A percentile compares a stretch with the other conserved stretches of the same genome.
Evolutionary conservation across 768 basidiomycete genomes (phyloP).

Genomic region (Crassisporium funariophilum): DNA sequence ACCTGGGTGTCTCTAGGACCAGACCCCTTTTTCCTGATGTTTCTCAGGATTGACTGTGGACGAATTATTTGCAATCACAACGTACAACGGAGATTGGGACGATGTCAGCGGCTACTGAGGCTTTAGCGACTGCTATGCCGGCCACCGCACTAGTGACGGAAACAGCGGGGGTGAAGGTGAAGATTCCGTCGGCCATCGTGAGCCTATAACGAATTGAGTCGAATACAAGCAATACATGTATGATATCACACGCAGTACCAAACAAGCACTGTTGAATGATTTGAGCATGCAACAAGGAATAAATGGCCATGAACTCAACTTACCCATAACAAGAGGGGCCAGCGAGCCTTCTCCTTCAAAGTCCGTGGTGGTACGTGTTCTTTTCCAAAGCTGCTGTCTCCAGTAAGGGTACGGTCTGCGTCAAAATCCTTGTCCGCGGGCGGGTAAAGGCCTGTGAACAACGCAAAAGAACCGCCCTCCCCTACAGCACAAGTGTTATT

Average conservation of each 20-base stretch:
- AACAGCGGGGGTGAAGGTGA: constrained; percentile 71
- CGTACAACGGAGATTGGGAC: constrained; percentile 62
- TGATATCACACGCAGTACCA: constrained; percentile 47
- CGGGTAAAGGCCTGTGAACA: constrained; percentile 63
- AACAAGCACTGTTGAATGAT: constrained; percentile 49
- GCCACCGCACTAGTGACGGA: constrained; percentile 68
- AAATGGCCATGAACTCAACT: constrained; percentile 11
- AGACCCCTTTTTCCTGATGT: too few relatives aligned
- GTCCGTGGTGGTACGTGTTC: constrained; percentile 17
- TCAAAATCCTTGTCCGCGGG: constrained; percentile 45
- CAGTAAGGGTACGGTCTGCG: constrained; percentile 56
- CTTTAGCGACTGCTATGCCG: constrained; percentile 66
- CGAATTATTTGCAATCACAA: too few relatives aligned
- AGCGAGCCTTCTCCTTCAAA: constrained; percentile 36
- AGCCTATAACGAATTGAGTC: constrained; percentile 34
- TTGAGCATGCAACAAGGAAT: not conserved
- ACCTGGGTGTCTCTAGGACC: too few relatives aligned
- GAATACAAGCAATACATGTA: not conserved
- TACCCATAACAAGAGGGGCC: constrained; percentile 62
- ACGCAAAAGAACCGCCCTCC: constrained; percentile 70
- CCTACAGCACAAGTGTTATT: constrained; percentile 32
- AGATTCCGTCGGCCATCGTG: constrained; percentile 68
- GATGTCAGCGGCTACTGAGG: constrained; percentile 46
- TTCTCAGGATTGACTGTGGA: too few relatives aligned
- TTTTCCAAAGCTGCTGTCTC: constrained; percentile 36